phyloP scores from a whole-genome alignment of 352 stramenopile species.

The Blastocystis sp. region DNA sequence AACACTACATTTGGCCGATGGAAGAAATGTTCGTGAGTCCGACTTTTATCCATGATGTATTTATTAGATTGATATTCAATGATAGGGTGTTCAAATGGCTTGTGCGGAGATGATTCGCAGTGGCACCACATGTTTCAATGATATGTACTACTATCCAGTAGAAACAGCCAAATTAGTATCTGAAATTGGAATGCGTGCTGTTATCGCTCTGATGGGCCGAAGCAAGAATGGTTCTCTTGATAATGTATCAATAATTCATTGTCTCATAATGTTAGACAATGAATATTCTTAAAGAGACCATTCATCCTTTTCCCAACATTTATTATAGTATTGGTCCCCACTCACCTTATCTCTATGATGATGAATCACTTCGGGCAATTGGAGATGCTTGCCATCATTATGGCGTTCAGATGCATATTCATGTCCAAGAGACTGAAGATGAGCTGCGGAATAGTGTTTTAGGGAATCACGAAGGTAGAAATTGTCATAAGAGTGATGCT shows the following conservation, averaged over 20 bases:
- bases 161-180: constrained; percentile 70
- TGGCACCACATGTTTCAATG: constrained; percentile 80
- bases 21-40: constrained; percentile 73
- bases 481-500: constrained; percentile 74
- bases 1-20: constrained; percentile 76
- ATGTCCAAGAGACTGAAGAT: constrained; percentile 76
- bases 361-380: constrained; percentile 68
- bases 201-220: constrained; percentile 61
- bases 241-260: not conserved
- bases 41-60: constrained; percentile 71
- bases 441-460: constrained; percentile 75
- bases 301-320: constrained; percentile 14
- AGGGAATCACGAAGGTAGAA: constrained; percentile 72
- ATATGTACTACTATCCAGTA: constrained; percentile 81
- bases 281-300: not conserved
- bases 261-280: not conserved
- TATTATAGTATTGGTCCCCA: constrained; percentile 73
- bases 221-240: not conserved
- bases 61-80: not conserved
- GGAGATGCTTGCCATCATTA: constrained; percentile 68
- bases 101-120: constrained; percentile 77
- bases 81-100: constrained; percentile 69
- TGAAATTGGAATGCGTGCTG: constrained; percentile 71
- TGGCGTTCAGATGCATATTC: constrained; percentile 74
- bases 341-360: constrained; percentile 75